Base-by-base conservation (phyloP, 1,284 basidiomycete genomes). In the Apiotrichum brassicae region DNA sequence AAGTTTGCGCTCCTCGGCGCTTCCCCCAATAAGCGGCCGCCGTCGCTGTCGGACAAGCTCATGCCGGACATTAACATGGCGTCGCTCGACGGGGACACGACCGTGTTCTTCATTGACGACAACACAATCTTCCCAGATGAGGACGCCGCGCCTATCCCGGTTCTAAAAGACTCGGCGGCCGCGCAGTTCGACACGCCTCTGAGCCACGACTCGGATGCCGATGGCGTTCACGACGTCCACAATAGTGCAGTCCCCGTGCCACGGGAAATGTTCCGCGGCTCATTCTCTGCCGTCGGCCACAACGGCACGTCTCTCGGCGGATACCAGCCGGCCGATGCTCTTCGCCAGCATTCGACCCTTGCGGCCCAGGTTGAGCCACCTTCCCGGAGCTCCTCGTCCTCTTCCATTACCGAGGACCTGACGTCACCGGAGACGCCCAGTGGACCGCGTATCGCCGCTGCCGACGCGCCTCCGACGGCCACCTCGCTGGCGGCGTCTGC, bases 71-170 rank as follows among this genome's bases (percentile, higher is more conserved):
- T 56, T 18, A 36, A 44, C 18, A 36, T 50, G 9, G 47, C 45
- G 13, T 28, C 51, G 3, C 39, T 56, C 7, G 54, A 56, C 32
- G 50, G 38, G 11, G 40, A 49, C 18, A 53, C 51, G 25, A 53
- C 50, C 16, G 54, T 53, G 9, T 56, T 48, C 46, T 56, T 56
- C 40, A 51, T 56, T 32, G 51, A 53, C 48, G 51, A 53, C 45
- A 43, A 49, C 18, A 32, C 19, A 5, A 16, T 35, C 4, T 25
- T 49, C 16, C 43, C 42, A 12, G 43, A 35, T 16, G 45, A 45
- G 38, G 14, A 16, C 6, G 30, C 33, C 34, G 13, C 20, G 13
- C 14, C 33, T 22, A 34, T 34, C 16, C 13, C 33, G 7, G 33
- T 34, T n/a, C 28, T 18, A 7, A 2, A n/a, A 9, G 35, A 36